Conservation (phyloP, 176 grass and related monocot species). For the Paspalum notatum region DNA sequence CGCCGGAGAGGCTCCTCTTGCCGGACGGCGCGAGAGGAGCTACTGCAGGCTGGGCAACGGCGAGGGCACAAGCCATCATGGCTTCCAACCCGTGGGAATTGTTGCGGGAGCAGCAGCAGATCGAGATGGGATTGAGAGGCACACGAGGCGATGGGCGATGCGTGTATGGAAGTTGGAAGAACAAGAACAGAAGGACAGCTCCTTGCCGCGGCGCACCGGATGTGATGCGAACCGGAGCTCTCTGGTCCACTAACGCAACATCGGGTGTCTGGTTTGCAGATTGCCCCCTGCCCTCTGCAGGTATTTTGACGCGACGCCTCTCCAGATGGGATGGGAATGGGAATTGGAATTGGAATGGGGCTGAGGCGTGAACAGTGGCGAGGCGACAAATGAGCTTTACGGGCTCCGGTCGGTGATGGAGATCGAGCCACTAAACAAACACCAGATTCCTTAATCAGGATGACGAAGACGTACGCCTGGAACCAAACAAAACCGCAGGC, state of each 20-base stretch:
- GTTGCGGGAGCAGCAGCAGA: background rate
- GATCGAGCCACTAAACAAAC: conserved; percentile 25
- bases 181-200: conserved; percentile 6
- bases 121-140: background rate
- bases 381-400: background rate
- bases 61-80: conserved; percentile 54
- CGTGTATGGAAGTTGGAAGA: background rate
- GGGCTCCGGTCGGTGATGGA: conserved; percentile 13
- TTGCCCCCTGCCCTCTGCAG: background rate
- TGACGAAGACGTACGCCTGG: background rate
- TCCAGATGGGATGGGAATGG: background rate
- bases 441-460: conserved; percentile 30
- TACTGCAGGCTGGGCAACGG: conserved; percentile 40
- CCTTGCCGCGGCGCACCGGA: background rate
- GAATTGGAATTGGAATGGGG: background rate
- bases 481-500: background rate
- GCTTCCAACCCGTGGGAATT: background rate
- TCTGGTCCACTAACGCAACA: conserved; percentile 42
- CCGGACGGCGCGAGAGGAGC: conserved; percentile 30
- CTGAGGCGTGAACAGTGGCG: background rate
- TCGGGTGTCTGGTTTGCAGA: conserved; percentile 43
- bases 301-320: background rate
- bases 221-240: conserved; percentile 37
- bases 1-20: conserved; percentile 27
- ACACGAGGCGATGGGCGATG: background rate